These are phyloP conservation scores for Leptographium flavum DNA, from an alignment of 2,329 filamentous ascomycete species.

Conservation along the genomic window DNA sequence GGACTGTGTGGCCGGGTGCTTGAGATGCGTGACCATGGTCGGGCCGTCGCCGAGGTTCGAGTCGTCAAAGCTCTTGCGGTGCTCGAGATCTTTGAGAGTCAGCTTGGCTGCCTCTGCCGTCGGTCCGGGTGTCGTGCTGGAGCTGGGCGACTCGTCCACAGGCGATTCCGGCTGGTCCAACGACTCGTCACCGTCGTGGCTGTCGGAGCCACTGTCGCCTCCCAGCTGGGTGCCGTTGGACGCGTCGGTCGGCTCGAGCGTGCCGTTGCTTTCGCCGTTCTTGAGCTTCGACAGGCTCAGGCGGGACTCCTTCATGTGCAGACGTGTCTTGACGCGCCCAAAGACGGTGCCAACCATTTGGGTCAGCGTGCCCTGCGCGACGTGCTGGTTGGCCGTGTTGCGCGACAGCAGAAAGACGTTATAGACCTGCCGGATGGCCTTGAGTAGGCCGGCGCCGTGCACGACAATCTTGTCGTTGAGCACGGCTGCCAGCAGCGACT, in stretches of 20 bases:
- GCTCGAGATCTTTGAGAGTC: conserved; percentile 51
- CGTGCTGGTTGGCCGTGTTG: conserved; percentile 87
- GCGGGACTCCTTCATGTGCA: conserved; percentile 77
- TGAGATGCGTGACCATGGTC: conserved; percentile 51
- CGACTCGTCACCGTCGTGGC: conserved; percentile 12
- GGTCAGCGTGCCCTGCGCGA: conserved; percentile 89
- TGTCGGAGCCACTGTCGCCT: conserved; percentile 7
- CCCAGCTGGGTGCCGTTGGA: conserved; percentile 15
- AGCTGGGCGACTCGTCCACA: conserved; percentile 22
- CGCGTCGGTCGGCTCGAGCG: conserved; percentile 32
- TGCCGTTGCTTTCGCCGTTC: conserved; percentile 36
- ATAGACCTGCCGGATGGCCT: conserved; percentile 95
- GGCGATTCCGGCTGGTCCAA: conserved; percentile 14
- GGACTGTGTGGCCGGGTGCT: conserved; percentile 21
- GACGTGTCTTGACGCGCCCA: conserved; percentile 73
- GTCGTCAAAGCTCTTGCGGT: conserved; percentile 55
- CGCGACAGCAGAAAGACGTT: conserved; percentile 96
- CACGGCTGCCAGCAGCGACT: conserved; percentile 87
- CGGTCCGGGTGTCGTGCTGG: background rate
- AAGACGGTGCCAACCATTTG: conserved; percentile 99
- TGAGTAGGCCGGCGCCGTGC: conserved; percentile 86
- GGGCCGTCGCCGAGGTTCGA: conserved; percentile 52
- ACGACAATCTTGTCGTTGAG: conserved; percentile 98
- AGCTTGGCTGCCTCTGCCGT: conserved; percentile 32
- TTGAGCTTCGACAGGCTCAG: conserved; percentile 40